Percentiles rank a stretch among this genome's conserved stretches.
phyloP scores from a whole-genome alignment of 495 filamentous ascomycete genomes.

The Penicillium bovifimosum region DNA sequence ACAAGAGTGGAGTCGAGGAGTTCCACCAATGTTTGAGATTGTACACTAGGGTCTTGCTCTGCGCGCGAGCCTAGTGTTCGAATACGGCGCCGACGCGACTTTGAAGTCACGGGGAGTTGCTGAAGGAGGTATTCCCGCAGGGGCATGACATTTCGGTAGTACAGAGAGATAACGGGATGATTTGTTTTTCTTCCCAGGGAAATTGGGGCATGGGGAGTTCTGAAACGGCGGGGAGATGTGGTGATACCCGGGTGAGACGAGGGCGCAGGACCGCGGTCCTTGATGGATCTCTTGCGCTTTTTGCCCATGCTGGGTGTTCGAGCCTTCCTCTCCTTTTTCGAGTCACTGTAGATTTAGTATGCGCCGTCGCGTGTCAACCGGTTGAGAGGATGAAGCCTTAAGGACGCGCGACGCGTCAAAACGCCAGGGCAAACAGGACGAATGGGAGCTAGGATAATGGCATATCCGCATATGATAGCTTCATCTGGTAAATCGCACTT shows the following conservation, averaged over 20 bases:
- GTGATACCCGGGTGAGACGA: constrained; percentile 19
- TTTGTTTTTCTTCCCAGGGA: constrained; percentile 12
- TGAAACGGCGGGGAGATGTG: constrained; percentile 16
- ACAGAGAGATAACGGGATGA: constrained; percentile 68
- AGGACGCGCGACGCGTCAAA: background rate
- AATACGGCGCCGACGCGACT: constrained; percentile 46
- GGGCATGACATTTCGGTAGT: constrained; percentile 63
- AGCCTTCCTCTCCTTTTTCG: background rate
- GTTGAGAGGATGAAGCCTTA: background rate
- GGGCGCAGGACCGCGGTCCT: constrained; percentile 17
- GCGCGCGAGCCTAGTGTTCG: constrained; percentile 20
- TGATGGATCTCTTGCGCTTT: constrained; percentile 41
- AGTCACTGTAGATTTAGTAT: background rate
- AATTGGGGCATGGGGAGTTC: constrained; percentile 7
- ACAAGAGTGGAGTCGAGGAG: constrained; percentile 68
- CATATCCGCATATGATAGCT: background rate
- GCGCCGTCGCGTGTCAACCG: background rate
- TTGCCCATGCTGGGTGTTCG: constrained; percentile 30
- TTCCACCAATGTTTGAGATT: constrained; percentile 29
- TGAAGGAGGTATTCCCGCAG: constrained; percentile 66
- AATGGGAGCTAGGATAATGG: background rate
- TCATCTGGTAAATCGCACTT: background rate
- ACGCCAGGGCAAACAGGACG: background rate
- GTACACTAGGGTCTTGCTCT: background rate
- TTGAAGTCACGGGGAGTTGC: constrained; percentile 48